Percentiles rank a stretch among this genome's conserved stretches.
phyloP scores from a whole-genome alignment of 257 asterid species.

The Ligustrum vulgare region DNA sequence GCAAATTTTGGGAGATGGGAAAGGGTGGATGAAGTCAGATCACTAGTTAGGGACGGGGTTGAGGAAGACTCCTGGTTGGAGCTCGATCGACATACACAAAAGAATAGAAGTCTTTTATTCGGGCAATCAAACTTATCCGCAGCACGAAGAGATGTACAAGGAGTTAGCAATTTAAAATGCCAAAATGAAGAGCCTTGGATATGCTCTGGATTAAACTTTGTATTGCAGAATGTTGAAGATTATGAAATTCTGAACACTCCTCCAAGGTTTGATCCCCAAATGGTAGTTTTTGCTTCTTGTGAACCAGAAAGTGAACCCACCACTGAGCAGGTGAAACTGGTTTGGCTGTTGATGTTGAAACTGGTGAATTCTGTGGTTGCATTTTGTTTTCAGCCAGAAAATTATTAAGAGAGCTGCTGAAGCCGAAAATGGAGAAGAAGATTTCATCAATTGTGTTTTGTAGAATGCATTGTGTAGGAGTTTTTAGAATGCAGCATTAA shows the following conservation, averaged over 20 bases:
- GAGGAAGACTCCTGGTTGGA: conserved; percentile 14
- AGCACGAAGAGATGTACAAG: background rate
- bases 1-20: conserved; percentile 34
- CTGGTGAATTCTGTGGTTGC: no score
- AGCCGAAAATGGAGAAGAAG: no score
- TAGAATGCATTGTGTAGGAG: no score
- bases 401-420: no score
- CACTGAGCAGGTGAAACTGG: no score
- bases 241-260: background rate
- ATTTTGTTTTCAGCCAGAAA: no score
- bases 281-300: no score
- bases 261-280: background rate
- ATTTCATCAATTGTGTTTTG: no score
- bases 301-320: no score
- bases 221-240: conserved; percentile 1
- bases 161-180: background rate
- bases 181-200: conserved; percentile 8
- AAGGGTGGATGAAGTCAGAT: conserved; percentile 31
- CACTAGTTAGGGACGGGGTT: conserved; percentile 20
- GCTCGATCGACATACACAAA: background rate
- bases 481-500: no score
- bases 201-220: background rate
- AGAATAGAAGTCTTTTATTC: background rate
- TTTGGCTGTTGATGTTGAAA: no score
- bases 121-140: background rate